Evolutionary conservation across 768 basidiomycete species (phyloP).

Genomic region (Galerina marginata): DNA sequence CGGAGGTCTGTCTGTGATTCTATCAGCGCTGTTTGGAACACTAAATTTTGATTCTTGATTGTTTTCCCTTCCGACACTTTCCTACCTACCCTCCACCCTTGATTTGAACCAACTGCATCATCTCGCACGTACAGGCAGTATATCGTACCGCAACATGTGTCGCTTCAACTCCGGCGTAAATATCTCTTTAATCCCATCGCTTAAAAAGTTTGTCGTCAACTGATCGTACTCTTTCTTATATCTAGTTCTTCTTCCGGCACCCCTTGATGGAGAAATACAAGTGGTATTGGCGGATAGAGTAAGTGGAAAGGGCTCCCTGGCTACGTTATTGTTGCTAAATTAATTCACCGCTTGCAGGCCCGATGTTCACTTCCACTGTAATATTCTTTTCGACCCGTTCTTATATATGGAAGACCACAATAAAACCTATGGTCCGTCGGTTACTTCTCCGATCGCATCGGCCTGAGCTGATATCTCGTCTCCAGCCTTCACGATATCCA

Average conservation of each 20-base stretch:
- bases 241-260: conserved; percentile 78
- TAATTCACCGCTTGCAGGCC: conserved; percentile 49
- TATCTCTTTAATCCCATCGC: conserved; percentile 25
- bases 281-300: conserved; percentile 69
- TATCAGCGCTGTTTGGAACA: neutral
- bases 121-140: conserved; percentile 22
- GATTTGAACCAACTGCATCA: no score
- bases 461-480: conserved; percentile 19
- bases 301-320: neutral
- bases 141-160: conserved; percentile 73
- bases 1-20: conserved; percentile 36
- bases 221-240: conserved; percentile 35
- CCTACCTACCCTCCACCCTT: no score
- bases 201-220: conserved; percentile 13
- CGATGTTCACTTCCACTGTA: conserved; percentile 77
- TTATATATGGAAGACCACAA: conserved; percentile 72
- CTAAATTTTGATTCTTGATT: no score
- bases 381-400: conserved; percentile 74
- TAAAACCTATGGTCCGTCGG: conserved; percentile 66
- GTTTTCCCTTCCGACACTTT: no score
- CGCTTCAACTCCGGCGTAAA: conserved; percentile 72
- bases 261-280: conserved; percentile 68
- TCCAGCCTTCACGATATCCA: conserved; percentile 65
- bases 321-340: neutral
- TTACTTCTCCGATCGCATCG: neutral